Percentiles rank a stretch among this genome's conserved stretches.
These are phyloP conservation scores for Suaeda aralocaspica DNA, from an alignment of 148 eudicot genomes.

Conservation along the genomic window DNA sequence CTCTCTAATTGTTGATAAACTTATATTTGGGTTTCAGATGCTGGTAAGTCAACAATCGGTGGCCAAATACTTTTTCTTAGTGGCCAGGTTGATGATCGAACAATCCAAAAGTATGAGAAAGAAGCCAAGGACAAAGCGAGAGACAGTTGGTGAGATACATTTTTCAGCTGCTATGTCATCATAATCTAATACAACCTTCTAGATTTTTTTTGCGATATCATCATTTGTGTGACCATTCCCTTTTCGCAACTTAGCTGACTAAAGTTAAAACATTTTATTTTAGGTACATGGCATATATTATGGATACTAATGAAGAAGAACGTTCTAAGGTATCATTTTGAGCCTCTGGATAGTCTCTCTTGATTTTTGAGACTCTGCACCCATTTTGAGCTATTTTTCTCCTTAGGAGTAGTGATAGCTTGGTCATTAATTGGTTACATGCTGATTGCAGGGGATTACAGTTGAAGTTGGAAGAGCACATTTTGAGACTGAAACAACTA, in stretches of 20 bases:
- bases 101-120: constrained; percentile 90
- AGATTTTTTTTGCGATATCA: no score
- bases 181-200: no score
- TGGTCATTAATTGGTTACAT: background rate
- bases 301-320: constrained; percentile 99
- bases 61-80: constrained; percentile 92
- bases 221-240: background rate
- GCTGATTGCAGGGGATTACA: constrained; percentile 61
- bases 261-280: constrained; percentile 7
- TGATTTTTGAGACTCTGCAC: background rate
- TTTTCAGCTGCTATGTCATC: background rate
- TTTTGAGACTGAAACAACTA: constrained; percentile 84
- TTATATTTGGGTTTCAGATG: constrained; percentile 47
- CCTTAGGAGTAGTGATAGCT: background rate
- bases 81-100: constrained; percentile 95
- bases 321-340: constrained; percentile 63
- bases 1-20: no score
- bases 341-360: background rate
- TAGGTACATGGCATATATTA: constrained; percentile 99
- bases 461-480: constrained; percentile 97
- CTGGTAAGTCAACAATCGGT: constrained; percentile 93
- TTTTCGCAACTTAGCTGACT: background rate
- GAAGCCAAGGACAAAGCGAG: constrained; percentile 96
- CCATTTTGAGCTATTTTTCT: background rate
- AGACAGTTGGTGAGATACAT: constrained; percentile 81